phyloP scores from a whole-genome alignment of 352 stramenopile species.

The Phytophthora sojae region DNA sequence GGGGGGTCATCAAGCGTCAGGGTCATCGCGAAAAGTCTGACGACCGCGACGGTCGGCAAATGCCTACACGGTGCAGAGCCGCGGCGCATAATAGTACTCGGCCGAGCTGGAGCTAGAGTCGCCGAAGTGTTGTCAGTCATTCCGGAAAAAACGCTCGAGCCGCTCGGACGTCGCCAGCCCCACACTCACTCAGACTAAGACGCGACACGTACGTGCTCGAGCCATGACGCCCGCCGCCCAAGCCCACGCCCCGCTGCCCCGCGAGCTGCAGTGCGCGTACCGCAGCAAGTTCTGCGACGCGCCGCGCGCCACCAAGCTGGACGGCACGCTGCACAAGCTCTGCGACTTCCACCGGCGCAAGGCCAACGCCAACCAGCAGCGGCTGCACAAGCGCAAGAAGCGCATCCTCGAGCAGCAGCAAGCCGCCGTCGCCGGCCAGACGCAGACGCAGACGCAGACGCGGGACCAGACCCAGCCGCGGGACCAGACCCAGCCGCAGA shows the following conservation, averaged over 20 bases:
- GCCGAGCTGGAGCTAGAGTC: no score
- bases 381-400: constrained; percentile 51
- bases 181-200: no score
- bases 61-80: constrained; percentile 7
- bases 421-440: not conserved
- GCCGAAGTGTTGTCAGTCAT: constrained; percentile 12
- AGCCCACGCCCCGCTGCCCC: constrained; percentile 14
- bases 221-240: not conserved
- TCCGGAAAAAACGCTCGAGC: constrained; percentile 16
- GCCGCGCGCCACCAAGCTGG: constrained; percentile 50
- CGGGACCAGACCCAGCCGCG: constrained; percentile 6
- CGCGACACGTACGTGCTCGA: not conserved
- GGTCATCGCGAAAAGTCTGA: constrained; percentile 22
- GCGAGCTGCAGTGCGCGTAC: constrained; percentile 55
- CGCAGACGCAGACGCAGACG: no score
- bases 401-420: constrained; percentile 36
- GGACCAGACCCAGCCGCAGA: constrained; percentile 11
- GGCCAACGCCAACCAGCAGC: constrained; percentile 62
- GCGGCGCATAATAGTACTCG: constrained; percentile 33
- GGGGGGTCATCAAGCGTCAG: not conserved
- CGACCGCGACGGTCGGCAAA: constrained; percentile 34
- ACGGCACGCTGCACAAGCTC: constrained; percentile 56
- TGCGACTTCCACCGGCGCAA: constrained; percentile 63
- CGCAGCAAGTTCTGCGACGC: constrained; percentile 57
- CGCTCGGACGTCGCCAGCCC: not conserved